Evolutionary conservation across 2,329 filamentous ascomycete genomes (phyloP).

Genomic region (Ceratocystis papillata): DNA sequence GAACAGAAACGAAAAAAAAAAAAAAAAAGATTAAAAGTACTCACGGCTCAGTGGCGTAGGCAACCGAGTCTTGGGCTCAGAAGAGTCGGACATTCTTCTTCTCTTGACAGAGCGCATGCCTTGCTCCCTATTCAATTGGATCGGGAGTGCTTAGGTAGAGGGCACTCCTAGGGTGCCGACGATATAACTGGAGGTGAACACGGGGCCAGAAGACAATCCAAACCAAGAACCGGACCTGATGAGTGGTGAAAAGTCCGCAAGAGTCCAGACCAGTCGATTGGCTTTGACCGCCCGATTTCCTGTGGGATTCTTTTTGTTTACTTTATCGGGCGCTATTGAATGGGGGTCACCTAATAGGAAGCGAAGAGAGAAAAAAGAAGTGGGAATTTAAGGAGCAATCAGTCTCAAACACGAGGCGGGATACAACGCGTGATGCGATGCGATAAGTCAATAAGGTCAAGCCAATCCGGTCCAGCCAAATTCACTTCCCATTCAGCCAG

Average conservation of each 20-base stretch:
- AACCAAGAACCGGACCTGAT: neutral
- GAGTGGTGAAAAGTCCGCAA: neutral
- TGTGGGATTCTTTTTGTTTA: slow-evolving; percentile 4
- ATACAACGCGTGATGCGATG: neutral
- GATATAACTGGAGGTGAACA: too few species aligned
- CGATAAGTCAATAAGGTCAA: neutral
- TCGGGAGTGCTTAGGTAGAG: too few species aligned
- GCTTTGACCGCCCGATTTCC: slow-evolving; percentile 11
- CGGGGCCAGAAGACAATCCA: neutral
- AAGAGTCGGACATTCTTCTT: slow-evolving; percentile 22
- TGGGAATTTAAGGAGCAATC: slow-evolving; percentile 1
- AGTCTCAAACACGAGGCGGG: slow-evolving; percentile 1
- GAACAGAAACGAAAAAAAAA: neutral
- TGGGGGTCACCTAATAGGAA: slow-evolving; percentile 27
- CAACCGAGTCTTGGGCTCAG: slow-evolving; percentile 14
- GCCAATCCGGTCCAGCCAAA: too few species aligned
- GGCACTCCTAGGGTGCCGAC: too few species aligned
- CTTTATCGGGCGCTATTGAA: neutral
- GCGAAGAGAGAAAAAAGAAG: slow-evolving; percentile 24
- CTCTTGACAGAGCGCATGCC: slow-evolving; percentile 19
- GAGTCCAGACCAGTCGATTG: neutral
- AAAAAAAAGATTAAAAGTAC: neutral
- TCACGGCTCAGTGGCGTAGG: slow-evolving; percentile 18
- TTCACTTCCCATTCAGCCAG: too few species aligned
- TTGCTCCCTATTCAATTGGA: neutral